Evolutionary conservation across 306 rosid species (phyloP).

Genomic region (Rosa multiflora): DNA sequence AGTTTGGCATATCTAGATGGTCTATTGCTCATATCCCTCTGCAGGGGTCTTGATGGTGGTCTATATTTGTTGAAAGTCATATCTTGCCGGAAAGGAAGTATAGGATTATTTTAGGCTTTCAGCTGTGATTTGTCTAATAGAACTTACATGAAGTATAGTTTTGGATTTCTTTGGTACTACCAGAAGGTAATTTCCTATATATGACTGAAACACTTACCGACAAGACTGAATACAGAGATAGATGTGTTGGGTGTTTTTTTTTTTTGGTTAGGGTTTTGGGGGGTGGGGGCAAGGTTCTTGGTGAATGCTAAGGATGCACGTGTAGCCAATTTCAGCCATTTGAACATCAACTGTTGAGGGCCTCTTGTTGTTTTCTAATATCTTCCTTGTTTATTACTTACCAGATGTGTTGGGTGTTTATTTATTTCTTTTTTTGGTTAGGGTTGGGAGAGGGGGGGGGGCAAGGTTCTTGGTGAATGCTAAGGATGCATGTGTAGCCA

Average conservation of each 20-base stretch:
- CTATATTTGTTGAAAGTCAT: not conserved
- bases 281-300: not conserved
- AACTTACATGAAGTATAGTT: not conserved
- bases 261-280: not conserved
- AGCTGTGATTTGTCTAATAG: not conserved
- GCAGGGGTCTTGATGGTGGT: not conserved
- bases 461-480: too few species aligned
- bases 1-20: not conserved
- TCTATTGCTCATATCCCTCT: not conserved
- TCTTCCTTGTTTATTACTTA: too few species aligned
- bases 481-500: too few species aligned
- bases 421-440: too few species aligned
- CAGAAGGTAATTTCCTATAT: not conserved
- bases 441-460: too few species aligned
- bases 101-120: not conserved
- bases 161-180: not conserved
- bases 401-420: too few species aligned
- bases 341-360: not conserved
- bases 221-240: not conserved
- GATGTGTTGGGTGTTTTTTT: not conserved
- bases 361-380: constrained; percentile 22
- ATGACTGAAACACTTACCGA: too few species aligned
- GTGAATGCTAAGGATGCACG: not conserved
- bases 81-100: not conserved
- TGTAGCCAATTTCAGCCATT: not conserved